phyloP scores from a whole-genome alignment of 2,329 filamentous ascomycete genomes.

The Calycina marina region DNA sequence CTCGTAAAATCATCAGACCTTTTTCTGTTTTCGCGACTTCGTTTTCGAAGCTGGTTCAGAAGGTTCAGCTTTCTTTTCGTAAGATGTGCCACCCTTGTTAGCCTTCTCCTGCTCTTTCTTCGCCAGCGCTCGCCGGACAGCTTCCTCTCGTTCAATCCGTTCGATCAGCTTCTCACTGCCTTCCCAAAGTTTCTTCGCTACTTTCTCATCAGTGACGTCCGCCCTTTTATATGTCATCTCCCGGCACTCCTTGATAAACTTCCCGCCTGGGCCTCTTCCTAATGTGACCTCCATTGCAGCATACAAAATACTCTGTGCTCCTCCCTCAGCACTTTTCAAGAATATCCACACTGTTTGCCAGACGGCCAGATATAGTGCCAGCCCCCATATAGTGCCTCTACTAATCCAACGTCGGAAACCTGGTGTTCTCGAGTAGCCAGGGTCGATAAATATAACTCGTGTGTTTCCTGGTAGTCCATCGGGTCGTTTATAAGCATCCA shows the following conservation, averaged over 20 bases:
- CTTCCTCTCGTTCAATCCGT: slow-evolving; percentile 64
- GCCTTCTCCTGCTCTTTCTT: slow-evolving; percentile 25
- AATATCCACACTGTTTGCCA: slow-evolving; percentile 80
- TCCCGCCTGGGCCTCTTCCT: slow-evolving; percentile 49
- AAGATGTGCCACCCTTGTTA: slow-evolving; percentile 12
- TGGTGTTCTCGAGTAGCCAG: slow-evolving; percentile 70
- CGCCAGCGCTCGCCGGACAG: slow-evolving; percentile 31
- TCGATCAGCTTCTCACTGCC: slow-evolving; percentile 76
- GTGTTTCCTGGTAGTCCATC: slow-evolving; percentile 73
- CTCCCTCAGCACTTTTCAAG: slow-evolving; percentile 70
- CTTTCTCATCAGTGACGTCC: slow-evolving; percentile 64
- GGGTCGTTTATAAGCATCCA: slow-evolving; percentile 69
- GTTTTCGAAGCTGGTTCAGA: slow-evolving; percentile 23
- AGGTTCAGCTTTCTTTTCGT: slow-evolving; percentile 17
- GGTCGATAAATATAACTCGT: slow-evolving; percentile 75
- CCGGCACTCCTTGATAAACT: slow-evolving; percentile 77
- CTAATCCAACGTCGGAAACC: slow-evolving; percentile 81
- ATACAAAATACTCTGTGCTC: slow-evolving; percentile 73
- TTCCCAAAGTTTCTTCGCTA: slow-evolving; percentile 81
- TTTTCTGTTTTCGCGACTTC: slow-evolving; percentile 16
- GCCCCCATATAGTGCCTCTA: slow-evolving; percentile 66
- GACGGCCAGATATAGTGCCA: slow-evolving; percentile 59
- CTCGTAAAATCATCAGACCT: slow-evolving; percentile 12
- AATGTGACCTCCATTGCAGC: slow-evolving; percentile 72
- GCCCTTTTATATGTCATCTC: slow-evolving; percentile 55